Evolutionary conservation across 2,329 filamentous ascomycete genomes (phyloP).

Genomic region (Podosphaera aphanis): DNA sequence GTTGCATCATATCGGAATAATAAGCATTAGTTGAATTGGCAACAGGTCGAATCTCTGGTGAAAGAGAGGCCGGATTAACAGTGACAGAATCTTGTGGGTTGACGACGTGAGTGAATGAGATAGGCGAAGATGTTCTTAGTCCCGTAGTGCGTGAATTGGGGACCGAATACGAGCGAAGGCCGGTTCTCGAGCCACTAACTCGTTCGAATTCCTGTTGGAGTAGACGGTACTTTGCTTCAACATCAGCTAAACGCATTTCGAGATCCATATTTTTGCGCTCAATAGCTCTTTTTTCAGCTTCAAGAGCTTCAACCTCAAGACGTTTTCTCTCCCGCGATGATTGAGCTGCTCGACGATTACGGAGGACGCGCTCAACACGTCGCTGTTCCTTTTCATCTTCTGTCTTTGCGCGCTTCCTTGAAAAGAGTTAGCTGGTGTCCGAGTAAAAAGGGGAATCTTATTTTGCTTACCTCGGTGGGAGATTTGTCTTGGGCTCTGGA

Average conservation of each 20-base stretch:
- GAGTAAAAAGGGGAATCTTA: background rate
- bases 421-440: conserved; percentile 6
- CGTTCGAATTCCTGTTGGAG: conserved; percentile 11
- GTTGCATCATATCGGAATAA: conserved; percentile 85
- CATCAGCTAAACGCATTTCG: conserved; percentile 29
- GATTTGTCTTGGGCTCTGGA: conserved; percentile 85
- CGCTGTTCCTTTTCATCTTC: conserved; percentile 98
- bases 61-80: conserved; percentile 37
- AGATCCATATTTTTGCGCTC: conserved; percentile 53
- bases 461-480: conserved; percentile 53
- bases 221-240: conserved; percentile 11
- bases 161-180: conserved; percentile 22
- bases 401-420: conserved; percentile 87
- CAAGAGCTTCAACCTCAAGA: conserved; percentile 63
- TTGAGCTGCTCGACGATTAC: conserved; percentile 87
- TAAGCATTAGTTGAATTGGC: conserved; percentile 20
- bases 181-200: conserved; percentile 10
- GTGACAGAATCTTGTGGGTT: conserved; percentile 20
- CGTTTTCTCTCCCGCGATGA: conserved; percentile 53
- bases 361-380: conserved; percentile 85
- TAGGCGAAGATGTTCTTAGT: conserved; percentile 17
- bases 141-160: conserved; percentile 21
- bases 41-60: conserved; percentile 30
- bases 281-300: conserved; percentile 36
- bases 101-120: conserved; percentile 29